Evolutionary conservation across 208 protist genomes (phyloP), one percentile per base, ranked within the genome.

Genomic region (Spironucleus salmonicida): DNA sequence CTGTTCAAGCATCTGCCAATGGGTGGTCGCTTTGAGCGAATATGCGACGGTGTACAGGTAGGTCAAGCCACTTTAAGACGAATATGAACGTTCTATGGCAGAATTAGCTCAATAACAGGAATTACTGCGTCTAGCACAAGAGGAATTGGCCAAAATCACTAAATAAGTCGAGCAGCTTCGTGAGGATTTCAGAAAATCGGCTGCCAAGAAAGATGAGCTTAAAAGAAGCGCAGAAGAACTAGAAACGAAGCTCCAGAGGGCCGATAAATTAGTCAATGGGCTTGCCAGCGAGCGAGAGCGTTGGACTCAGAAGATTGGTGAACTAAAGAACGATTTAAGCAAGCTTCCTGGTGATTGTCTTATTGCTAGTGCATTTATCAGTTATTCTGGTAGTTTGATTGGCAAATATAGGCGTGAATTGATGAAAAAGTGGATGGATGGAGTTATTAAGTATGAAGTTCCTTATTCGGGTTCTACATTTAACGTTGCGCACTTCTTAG

Each of bases 331-430:
- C 29, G 27, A 79, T 7, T 23, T 79, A n/a, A 27, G 30, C 26
- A 38, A 34, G 13, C 59, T 82, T 29, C 66, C 78, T 9, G 94
- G 93, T 32, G 94, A 98, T 81, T 93, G 92, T 40, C 82, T 96
- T 26, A 76, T 98, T 27, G 91, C 92, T 0, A 89, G 90, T 76
- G 93, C 92, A 11, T 98, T 97, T 79, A 84, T 98, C 74, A 90
- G 88, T 76, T 98, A 98, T 86, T 85, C 86, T 75, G 95, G 94
- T 53, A 89, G 93, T 62, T 98, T 98, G 80, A 92, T 87, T 49
- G 84, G 90, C 15, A 88, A 94, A 58, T 97, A 93, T 79, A 84
- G 95, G 13, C 78, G 86, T 62, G 75, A 89, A 64, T 82, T 98
- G 53, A 86, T 93, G 80, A 75, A 88, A 75, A 80, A 76, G 35